phyloP scores from a whole-genome alignment of 2,329 filamentous ascomycete species.

The Microdochium trichocladiopsis region DNA sequence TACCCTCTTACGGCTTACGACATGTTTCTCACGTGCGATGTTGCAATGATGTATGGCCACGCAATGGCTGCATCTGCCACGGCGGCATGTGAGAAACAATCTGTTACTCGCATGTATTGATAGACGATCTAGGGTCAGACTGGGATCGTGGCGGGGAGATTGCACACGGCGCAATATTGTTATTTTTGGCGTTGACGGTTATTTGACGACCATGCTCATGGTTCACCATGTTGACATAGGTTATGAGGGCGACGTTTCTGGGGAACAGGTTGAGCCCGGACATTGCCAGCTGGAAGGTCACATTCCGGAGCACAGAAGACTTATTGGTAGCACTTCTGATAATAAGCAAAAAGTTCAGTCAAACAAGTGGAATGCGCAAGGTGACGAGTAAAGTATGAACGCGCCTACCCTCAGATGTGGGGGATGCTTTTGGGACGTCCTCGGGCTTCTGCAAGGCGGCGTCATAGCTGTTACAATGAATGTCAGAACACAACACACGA shows the following conservation, averaged over 20 bases:
- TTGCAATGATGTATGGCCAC: background rate
- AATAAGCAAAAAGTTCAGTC: background rate
- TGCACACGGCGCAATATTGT: background rate
- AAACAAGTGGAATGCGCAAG: no score
- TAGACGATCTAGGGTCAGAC: background rate
- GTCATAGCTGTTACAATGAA: no score
- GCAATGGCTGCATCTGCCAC: background rate
- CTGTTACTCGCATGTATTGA: background rate
- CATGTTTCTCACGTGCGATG: background rate
- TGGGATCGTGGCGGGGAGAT: background rate
- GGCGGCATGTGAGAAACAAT: background rate
- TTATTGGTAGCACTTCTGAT: background rate
- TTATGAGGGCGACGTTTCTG: background rate
- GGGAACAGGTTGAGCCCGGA: background rate
- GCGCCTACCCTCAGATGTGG: no score
- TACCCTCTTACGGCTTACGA: background rate
- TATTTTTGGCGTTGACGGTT: background rate
- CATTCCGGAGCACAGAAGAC: background rate
- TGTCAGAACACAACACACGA: no score
- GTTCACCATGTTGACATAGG: background rate
- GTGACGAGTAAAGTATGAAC: no score
- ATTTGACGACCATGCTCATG: background rate
- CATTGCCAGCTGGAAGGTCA: background rate
- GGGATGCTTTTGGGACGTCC: no score
- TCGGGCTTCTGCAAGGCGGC: no score